Percentiles rank a stretch among this genome's conserved stretches.
Conservation (phyloP, 2,329 filamentous ascomycete species). For the Sarocladiaceae sp. region DNA sequence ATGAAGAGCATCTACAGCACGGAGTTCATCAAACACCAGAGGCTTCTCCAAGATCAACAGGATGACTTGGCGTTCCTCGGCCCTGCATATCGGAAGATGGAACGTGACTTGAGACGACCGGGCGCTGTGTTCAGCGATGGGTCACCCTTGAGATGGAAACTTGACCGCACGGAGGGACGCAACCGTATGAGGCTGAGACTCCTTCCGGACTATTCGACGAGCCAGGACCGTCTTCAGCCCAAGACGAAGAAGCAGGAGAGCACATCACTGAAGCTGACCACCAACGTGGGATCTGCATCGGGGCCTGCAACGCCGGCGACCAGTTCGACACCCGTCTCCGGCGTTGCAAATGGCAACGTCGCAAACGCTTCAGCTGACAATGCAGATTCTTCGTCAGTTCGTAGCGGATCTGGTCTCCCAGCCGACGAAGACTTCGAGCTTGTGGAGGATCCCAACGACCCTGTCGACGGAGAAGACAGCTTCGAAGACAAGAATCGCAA, state of each 20-base stretch:
- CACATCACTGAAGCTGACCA: slow-evolving; percentile 2
- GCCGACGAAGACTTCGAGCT: slow-evolving; percentile 95
- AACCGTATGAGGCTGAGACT: slow-evolving; percentile 91
- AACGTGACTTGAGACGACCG: slow-evolving; percentile 69
- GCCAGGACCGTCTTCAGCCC: slow-evolving; percentile 72
- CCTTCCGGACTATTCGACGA: slow-evolving; percentile 65
- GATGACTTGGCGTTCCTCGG: slow-evolving; percentile 77
- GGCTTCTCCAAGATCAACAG: slow-evolving; percentile 85
- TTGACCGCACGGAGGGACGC: slow-evolving; percentile 91
- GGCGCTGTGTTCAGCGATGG: slow-evolving; percentile 69
- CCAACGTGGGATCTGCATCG: neutral
- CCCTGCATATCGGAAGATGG: slow-evolving; percentile 70
- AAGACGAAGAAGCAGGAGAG: slow-evolving; percentile 39
- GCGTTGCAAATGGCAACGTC: slow-evolving; percentile 12
- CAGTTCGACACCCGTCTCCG: slow-evolving; percentile 25
- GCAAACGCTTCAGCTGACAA: neutral
- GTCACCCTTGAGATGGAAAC: slow-evolving; percentile 69
- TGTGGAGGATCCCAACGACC: slow-evolving; percentile 85
- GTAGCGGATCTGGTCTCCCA: slow-evolving; percentile 17
- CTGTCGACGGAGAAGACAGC: slow-evolving; percentile 64
- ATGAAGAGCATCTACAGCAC: slow-evolving; percentile 91
- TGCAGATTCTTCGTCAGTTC: neutral
- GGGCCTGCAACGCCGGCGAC: slow-evolving; percentile 1
- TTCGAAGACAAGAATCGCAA: slow-evolving; percentile 98
- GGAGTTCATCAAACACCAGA: slow-evolving; percentile 86